phyloP scores from a whole-genome alignment of 768 basidiomycete species.

The Lentinula raphanica region DNA sequence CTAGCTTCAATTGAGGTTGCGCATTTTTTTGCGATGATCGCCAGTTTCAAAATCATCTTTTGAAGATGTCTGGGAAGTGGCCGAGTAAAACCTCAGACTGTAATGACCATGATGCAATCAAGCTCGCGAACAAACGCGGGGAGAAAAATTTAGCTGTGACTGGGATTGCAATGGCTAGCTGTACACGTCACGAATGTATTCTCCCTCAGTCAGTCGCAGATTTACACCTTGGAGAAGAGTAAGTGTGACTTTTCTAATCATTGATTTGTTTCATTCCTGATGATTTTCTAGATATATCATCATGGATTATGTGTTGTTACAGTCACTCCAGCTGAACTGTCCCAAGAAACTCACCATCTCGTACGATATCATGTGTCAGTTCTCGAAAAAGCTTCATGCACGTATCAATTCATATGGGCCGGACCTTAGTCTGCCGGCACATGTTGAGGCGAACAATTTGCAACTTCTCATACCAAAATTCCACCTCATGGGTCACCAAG shows the following conservation, averaged over 20 bases:
- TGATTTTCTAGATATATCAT: constrained; percentile 9
- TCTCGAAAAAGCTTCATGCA: not conserved
- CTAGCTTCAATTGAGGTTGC: constrained; percentile 5
- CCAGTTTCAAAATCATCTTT: constrained; percentile 3
- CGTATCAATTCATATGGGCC: not conserved
- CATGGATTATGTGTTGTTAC: constrained; percentile 11
- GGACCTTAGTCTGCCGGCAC: not conserved
- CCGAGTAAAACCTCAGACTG: not conserved
- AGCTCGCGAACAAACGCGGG: not conserved
- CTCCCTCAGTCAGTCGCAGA: constrained; percentile 5
- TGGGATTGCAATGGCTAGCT: not conserved
- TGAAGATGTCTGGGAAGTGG: not conserved
- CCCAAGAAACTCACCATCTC: constrained; percentile 5
- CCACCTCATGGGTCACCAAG: constrained; percentile 27
- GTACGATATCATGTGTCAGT: constrained; percentile 17
- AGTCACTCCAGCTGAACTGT: not conserved
- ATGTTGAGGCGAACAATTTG: not conserved
- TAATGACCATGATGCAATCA: constrained; percentile 4
- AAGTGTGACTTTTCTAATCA: not conserved
- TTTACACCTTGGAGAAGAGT: constrained; percentile 8
- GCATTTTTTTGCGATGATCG: constrained; percentile 8
- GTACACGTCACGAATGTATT: constrained; percentile 3
- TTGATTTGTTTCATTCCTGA: not conserved
- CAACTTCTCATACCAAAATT: constrained; percentile 29
- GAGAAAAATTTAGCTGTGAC: not conserved